Evolutionary conservation across 768 basidiomycete genomes (phyloP), one percentile per base, ranked within the genome.

Genomic region (Mycena floridula): DNA sequence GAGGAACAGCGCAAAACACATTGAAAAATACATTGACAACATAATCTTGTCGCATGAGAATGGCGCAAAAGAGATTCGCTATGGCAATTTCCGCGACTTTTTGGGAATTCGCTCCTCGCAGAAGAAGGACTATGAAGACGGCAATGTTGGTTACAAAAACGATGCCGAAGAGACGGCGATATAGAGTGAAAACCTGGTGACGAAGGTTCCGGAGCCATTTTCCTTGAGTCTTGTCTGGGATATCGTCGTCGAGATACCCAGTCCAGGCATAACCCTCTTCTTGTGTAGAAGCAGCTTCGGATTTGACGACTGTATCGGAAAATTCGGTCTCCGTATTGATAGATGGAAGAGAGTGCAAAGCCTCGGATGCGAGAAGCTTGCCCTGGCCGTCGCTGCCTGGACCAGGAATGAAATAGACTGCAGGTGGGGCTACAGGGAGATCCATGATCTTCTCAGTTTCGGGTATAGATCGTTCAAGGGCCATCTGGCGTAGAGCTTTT

Each of bases 1-100:
- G 41, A 7, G 77, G 77, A 21, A 73, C 72, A 25, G 73, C 60
- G 47, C 72, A 74, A 43, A 69, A 72, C 7, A 74, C 61, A 30
- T 67, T 70, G 64, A 77, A 81, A 54, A 79, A 75, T 1, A 68
- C 61, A 53, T 81, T 79, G 53, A 80, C 69, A 25, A 81, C 75
- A 49, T 80, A 76, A 55, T 80, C 74, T 56, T 76, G 72, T 27
- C 72, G 66, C 68, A 76, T 70, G 7, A 74, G 56, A 37, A 74
- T 67, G 20, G 72, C 67, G 43, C 63, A 63, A 45, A 72, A 73
- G n/a, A 74, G 56, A 47, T 80, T 81, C 4, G 68, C 63, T 25
- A 73, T 57, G 13, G 68, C 67, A 36, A 72, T 65, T 24, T 66
- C 54, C 21, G 66, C 71, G 12, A 73, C 54, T 27, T 64, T 52